Base-by-base conservation (phyloP, 2,329 filamentous ascomycete species). In the Diaporthe velutina region DNA sequence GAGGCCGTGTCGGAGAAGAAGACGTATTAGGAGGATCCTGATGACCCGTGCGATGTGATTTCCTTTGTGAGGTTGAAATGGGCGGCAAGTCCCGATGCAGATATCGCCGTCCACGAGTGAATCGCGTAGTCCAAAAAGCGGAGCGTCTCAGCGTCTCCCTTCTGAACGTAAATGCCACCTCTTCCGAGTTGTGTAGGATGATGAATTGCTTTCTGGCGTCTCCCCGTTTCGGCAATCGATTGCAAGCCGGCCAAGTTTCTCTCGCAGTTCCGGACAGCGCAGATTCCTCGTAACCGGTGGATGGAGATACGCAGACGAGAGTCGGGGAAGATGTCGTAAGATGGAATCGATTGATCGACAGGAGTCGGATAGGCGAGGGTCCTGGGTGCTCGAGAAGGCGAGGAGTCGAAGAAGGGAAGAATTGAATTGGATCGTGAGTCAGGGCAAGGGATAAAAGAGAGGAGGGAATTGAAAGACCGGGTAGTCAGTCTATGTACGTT, bases 391-490 rank as follows among this genome's bases (percentile, higher is more conserved):
- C 52, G 71, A 58, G 38, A 40, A 50, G 72, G 33, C 55, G 52
- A 25, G 42, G 42, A 40, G 61, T 61, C 35, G 70, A 54, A 42
- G 60, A 60, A 45, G 58, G 13, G 30, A 57, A 54, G 58, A 54
- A 60, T 40, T 28, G 40, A 70, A 55, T 30, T 54, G 58, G 57
- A 61, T 74, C 17, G 71, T 55, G 66, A 61, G 67, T 67, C 66
- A 67, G 60, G 74, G 66, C 71, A 74, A 57, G 67, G 74, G 40
- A 67, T 54, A 58, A 76, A 71, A 66, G 74, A 76, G 68, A 74
- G 74, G 67, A 74, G 67, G 74, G 74, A 76, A 76, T 74, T 45
- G 74, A 76, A 76, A 60, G 70, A 55, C 33, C 54, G 71, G 57
- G 61, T 67, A 5, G 48, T 28, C 38, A 70, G 61, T 22, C 61